phyloP scores from a whole-genome alignment of 2,329 filamentous ascomycete genomes.

The Boeremia lycopersici region DNA sequence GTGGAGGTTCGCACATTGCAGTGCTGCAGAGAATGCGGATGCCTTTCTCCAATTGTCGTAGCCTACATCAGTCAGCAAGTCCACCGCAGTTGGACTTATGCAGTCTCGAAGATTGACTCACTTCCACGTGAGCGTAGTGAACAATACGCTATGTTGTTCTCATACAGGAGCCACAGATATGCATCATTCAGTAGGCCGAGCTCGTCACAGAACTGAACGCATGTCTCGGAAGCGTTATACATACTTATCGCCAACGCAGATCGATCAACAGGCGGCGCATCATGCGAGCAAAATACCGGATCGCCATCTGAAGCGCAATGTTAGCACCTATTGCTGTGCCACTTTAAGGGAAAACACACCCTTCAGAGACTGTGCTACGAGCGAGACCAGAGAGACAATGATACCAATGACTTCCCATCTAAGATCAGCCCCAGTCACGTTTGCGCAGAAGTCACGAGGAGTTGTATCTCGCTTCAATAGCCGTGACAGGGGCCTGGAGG shows the following conservation, averaged over 20 bases:
- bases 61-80: slow-evolving; percentile 18
- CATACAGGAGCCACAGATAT: slow-evolving; percentile 44
- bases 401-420: slow-evolving; percentile 54
- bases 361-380: slow-evolving; percentile 42
- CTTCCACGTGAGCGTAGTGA: slow-evolving; percentile 39
- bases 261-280: slow-evolving; percentile 36
- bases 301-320: slow-evolving; percentile 33
- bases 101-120: slow-evolving; percentile 15
- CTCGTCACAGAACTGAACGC: slow-evolving; percentile 41
- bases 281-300: slow-evolving; percentile 38
- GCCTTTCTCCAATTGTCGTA: slow-evolving; percentile 43
- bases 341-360: slow-evolving; percentile 14
- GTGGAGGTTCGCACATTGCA: slow-evolving; percentile 47
- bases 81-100: not conserved
- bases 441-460: slow-evolving; percentile 46
- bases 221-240: slow-evolving; percentile 38
- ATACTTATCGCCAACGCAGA: slow-evolving; percentile 29
- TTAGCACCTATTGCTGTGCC: not conserved
- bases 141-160: slow-evolving; percentile 33
- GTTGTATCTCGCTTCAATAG: slow-evolving; percentile 46
- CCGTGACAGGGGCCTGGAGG: slow-evolving; percentile 41
- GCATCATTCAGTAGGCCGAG: slow-evolving; percentile 42
- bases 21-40: slow-evolving; percentile 35
- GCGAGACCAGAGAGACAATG: slow-evolving; percentile 46
- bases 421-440: slow-evolving; percentile 48